Base-by-base conservation (phyloP, 2,329 filamentous ascomycete genomes). In the Cladosporium sphaerospermum region DNA sequence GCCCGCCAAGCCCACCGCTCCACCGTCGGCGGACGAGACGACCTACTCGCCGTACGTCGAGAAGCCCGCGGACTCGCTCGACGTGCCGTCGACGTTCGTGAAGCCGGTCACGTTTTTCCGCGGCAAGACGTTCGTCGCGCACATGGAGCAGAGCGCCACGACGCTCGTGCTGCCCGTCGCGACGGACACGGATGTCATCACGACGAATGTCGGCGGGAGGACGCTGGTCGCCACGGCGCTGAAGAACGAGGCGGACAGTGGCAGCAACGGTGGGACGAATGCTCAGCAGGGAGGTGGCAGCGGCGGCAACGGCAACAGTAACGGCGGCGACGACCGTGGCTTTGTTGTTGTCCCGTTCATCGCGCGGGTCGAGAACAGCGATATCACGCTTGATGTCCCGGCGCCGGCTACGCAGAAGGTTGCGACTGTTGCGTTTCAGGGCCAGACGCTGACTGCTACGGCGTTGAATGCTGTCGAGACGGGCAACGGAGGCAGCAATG, bases 301-400 rank as follows among this genome's bases (percentile, higher is more conserved):
- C 51, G 66, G 67, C 23, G 65, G 70, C 52, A 70, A 66, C 55
- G 19, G 43, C 47, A n/a, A 54, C 45, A 42, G 37, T 45, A 18
- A 28, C 9, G 34, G 34, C 5, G 32, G 41, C 34, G 53, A 46
- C 5, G 11, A 46, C 11, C 31, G 39, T 19, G 53, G 53, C 8
- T 32, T 28, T 4, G 36, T 41, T 14, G 43, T 42, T 10, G 52
- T 52, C 54, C 61, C 57, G 3, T 62, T 62, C 31, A 55, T 58
- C 14, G 61, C 57, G 4, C 55, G 57, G 16, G 19, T 60, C 4
- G 61, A 59, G 28, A 51, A 49, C 9, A 57, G 54, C 42, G 52
- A 54, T 23, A 40, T 62, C 13, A 62, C 59, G 8, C 41, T 63
- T 14, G 47, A 48, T 8, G 46, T 58, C 3, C 42, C 39, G 8